Conservation (phyloP, 352 stramenopile genomes). For the Globisporangium paddicum region DNA sequence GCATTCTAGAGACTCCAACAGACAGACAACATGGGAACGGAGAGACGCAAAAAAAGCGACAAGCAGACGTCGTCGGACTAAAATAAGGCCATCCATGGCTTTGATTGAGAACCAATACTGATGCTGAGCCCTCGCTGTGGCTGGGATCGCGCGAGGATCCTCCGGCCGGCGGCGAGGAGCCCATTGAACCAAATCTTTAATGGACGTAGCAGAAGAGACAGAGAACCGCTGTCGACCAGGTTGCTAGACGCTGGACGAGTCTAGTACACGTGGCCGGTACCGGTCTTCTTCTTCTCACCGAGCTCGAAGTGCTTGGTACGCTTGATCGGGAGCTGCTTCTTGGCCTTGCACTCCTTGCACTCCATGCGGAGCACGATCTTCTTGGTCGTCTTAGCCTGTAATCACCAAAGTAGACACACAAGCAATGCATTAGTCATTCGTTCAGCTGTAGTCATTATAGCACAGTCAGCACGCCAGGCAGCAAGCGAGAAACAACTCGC, state of each 20-base stretch:
- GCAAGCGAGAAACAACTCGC: neutral
- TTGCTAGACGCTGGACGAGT: constrained; percentile 11
- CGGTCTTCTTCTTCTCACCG: constrained; percentile 98
- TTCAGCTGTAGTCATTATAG: neutral
- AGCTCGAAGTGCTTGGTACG: constrained; percentile 99
- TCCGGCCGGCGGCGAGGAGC: neutral
- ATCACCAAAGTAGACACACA: neutral
- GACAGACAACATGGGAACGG: neutral
- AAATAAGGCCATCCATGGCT: constrained; percentile 46
- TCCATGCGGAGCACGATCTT: constrained; percentile 97
- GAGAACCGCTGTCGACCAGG: constrained; percentile 11
- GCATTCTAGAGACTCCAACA: no score
- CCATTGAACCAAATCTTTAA: constrained; percentile 16
- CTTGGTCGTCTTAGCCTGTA: constrained; percentile 97
- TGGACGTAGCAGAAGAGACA: constrained; percentile 21
- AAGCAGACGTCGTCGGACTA: constrained; percentile 20
- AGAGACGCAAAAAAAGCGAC: neutral
- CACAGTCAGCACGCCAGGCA: neutral
- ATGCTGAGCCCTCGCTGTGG: constrained; percentile 1
- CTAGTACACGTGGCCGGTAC: constrained; percentile 97
- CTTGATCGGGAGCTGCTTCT: constrained; percentile 99
- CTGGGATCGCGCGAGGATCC: constrained; percentile 1
- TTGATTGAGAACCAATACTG: constrained; percentile 28
- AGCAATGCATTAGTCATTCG: neutral
- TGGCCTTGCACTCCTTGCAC: constrained; percentile 99